A percentile compares a stretch with the other conserved stretches of the same genome.
phyloP scores from a whole-genome alignment of 345 rosid species.

The Fremontodendron californicum region DNA sequence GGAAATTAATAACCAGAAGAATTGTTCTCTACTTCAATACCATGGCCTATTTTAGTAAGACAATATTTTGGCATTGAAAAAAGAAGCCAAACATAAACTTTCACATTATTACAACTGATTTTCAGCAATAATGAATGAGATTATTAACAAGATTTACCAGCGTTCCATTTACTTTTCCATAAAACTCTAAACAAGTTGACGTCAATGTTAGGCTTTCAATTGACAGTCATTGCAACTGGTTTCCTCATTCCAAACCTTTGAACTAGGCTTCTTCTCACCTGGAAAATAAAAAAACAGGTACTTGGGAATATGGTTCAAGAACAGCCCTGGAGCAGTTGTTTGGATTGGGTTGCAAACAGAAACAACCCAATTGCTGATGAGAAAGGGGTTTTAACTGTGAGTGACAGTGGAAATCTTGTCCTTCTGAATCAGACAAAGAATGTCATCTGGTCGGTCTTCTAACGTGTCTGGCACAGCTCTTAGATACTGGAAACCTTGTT shows the following conservation, averaged over 20 bases:
- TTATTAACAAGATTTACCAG: too few species aligned
- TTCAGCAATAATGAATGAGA: too few species aligned
- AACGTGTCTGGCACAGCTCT: conserved; percentile 20
- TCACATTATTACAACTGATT: too few species aligned
- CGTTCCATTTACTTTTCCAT: neutral
- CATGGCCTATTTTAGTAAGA: too few species aligned
- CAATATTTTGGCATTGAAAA: too few species aligned
- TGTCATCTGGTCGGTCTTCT: conserved; percentile 24
- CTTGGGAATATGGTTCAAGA: conserved; percentile 13
- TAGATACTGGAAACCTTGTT: conserved; percentile 29
- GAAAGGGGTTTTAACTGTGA: conserved; percentile 18
- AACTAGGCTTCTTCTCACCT: conserved; percentile 12
- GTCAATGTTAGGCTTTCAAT: neutral
- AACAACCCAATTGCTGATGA: conserved; percentile 14
- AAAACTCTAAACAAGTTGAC: neutral
- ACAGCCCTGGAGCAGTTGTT: neutral
- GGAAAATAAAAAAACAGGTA: neutral
- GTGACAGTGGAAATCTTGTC: conserved; percentile 20
- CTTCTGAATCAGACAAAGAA: conserved; percentile 11
- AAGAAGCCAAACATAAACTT: too few species aligned
- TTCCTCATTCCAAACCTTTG: neutral
- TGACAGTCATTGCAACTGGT: neutral
- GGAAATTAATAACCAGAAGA: too few species aligned
- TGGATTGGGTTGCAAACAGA: conserved; percentile 27
- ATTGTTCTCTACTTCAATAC: too few species aligned